phyloP scores from a whole-genome alignment of 257 asterid species.

The Prunella vulgaris region DNA sequence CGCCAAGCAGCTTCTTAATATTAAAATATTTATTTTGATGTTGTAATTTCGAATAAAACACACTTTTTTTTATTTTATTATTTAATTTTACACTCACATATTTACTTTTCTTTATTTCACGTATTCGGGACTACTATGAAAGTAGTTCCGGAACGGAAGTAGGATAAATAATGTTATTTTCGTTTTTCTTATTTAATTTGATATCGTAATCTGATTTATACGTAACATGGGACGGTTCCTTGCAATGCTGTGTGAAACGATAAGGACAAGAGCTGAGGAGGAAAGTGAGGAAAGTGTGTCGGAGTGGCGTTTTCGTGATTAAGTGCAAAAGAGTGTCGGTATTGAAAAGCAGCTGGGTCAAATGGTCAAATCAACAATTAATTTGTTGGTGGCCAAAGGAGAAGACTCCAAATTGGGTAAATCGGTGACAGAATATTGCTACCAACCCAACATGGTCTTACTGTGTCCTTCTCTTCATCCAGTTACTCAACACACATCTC shows the following conservation, averaged over 20 bases:
- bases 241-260: background rate
- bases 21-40: no score
- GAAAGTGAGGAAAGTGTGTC: slow-evolving; percentile 15
- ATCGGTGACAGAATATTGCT: slow-evolving; percentile 20
- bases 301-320: slow-evolving; percentile 22
- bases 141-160: no score
- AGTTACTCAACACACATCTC: background rate
- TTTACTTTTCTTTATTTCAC: no score
- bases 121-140: no score
- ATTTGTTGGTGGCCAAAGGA: background rate
- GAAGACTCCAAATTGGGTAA: slow-evolving; percentile 6
- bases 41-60: no score
- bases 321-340: slow-evolving; percentile 6
- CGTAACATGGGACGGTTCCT: background rate
- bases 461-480: background rate
- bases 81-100: no score
- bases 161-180: no score
- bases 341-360: slow-evolving; percentile 13
- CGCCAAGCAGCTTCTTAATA: no score
- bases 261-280: slow-evolving; percentile 20
- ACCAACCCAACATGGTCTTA: background rate
- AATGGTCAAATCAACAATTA: slow-evolving; percentile 17
- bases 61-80: no score
- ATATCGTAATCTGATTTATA: no score
- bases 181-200: background rate